A percentile compares a stretch with the other conserved stretches of the same genome.
Conservation (phyloP, 768 basidiomycete species). For the Leccinum disarticulatum region DNA sequence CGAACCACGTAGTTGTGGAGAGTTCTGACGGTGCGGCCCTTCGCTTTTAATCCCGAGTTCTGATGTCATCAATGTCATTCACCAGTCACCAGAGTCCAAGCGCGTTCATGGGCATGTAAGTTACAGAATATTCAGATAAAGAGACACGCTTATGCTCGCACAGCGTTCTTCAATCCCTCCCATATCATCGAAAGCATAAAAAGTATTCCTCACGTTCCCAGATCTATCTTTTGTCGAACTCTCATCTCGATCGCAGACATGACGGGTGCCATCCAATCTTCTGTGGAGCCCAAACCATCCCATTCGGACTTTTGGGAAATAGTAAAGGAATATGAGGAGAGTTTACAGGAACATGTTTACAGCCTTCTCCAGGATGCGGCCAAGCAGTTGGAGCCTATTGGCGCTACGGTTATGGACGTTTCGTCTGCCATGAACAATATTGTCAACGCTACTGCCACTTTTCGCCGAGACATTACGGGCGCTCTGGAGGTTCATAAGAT, state of each 20-base stretch:
- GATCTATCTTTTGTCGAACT: neutral
- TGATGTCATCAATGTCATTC: neutral
- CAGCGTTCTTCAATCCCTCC: neutral
- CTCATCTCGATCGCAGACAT: neutral
- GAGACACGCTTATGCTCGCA: neutral
- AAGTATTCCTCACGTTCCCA: neutral
- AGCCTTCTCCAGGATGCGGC: conserved; percentile 6
- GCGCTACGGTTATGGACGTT: conserved; percentile 8
- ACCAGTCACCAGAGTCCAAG: neutral
- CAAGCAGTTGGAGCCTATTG: conserved; percentile 2
- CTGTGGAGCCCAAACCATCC: neutral
- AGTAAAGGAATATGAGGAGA: conserved; percentile 1
- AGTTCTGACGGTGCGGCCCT: neutral
- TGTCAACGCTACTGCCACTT: conserved; percentile 9
- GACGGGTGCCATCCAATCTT: neutral
- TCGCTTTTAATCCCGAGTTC: neutral
- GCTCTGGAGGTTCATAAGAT: conserved; percentile 6
- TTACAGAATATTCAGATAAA: neutral
- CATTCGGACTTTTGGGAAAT: conserved; percentile 14
- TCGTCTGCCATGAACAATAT: conserved; percentile 4
- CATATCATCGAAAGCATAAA: neutral
- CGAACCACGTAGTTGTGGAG: neutral
- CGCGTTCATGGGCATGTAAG: neutral
- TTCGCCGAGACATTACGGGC: conserved; percentile 11
- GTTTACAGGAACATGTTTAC: conserved; percentile 4